phyloP scores from a whole-genome alignment of 371 early-diverging fungal genomes.

The Actinomortierella ambigua region DNA sequence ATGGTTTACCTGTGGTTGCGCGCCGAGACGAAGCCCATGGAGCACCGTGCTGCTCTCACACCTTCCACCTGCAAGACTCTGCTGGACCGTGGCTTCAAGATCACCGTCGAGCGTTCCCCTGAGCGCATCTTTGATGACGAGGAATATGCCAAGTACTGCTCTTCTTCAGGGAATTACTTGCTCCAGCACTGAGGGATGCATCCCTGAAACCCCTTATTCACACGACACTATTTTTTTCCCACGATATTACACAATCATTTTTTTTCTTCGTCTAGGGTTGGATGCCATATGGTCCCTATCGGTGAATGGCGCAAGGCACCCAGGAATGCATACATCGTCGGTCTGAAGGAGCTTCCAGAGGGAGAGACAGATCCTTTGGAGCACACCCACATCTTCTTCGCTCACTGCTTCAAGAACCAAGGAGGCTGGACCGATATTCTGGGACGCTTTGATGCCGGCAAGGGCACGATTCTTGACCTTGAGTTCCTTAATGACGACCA shows the following conservation, averaged over 20 bases:
- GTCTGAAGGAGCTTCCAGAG: conserved; percentile 97
- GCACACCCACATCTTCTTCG: conserved; percentile 97
- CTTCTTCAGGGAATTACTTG: conserved; percentile 15
- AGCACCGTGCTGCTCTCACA: conserved; percentile 93
- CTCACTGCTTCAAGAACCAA: conserved; percentile 97
- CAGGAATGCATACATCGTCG: conserved; percentile 87
- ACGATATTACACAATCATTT: too few relatives aligned
- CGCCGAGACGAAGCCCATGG: conserved; percentile 96
- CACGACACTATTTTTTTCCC: too few relatives aligned
- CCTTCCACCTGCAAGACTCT: conserved; percentile 81
- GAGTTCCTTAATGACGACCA: conserved; percentile 90
- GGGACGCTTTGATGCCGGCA: conserved; percentile 82
- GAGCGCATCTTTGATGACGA: conserved; percentile 88
- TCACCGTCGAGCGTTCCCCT: conserved; percentile 87
- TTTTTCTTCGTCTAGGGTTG: conserved; percentile 56
- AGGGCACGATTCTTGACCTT: conserved; percentile 90
- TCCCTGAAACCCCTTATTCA: too few relatives aligned
- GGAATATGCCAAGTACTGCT: conserved; percentile 87
- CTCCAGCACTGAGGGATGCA: too few relatives aligned
- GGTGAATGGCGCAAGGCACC: conserved; percentile 92
- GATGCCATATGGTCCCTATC: conserved; percentile 79
- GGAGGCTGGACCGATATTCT: conserved; percentile 93
- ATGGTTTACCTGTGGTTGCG: conserved; percentile 92
- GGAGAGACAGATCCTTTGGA: conserved; percentile 87
- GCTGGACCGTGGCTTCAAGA: conserved; percentile 79